Conservation (phyloP, 176 grass and related monocot genomes). For the Zoysia pacifica region DNA sequence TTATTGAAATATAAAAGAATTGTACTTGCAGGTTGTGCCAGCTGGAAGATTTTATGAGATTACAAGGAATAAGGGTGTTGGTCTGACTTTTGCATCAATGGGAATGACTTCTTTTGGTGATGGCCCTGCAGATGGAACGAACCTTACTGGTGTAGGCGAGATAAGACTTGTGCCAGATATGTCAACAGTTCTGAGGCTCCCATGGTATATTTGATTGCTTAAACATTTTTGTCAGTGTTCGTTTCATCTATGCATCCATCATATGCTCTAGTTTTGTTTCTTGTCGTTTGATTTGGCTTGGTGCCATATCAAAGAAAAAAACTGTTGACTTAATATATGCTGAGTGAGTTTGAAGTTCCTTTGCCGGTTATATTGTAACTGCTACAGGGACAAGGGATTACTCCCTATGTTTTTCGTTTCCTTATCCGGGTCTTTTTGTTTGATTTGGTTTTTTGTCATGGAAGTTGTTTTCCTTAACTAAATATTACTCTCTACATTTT, state of each 20-base stretch:
- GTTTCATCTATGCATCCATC: background rate
- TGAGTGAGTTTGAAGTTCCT: conserved; percentile 39
- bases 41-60: conserved; percentile 75
- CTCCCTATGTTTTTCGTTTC: no score
- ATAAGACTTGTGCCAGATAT: conserved; percentile 89
- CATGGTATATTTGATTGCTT: conserved; percentile 73
- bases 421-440: no score
- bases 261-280: background rate
- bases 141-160: conserved; percentile 88
- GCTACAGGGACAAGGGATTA: conserved; percentile 37
- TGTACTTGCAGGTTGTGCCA: conserved; percentile 76
- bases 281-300: background rate
- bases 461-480: background rate
- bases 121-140: conserved; percentile 77
- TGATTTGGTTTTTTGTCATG: background rate
- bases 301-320: conserved; percentile 14
- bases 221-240: background rate
- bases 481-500: background rate
- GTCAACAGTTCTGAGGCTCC: conserved; percentile 70
- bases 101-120: conserved; percentile 81
- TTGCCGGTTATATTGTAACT: conserved; percentile 44
- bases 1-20: conserved; percentile 23
- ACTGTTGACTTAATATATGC: background rate
- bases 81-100: conserved; percentile 80
- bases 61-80: conserved; percentile 76